These are phyloP conservation scores for Diaporthe ampelina DNA, from an alignment of 2,329 filamentous ascomycete species.

Conservation along the genomic window DNA sequence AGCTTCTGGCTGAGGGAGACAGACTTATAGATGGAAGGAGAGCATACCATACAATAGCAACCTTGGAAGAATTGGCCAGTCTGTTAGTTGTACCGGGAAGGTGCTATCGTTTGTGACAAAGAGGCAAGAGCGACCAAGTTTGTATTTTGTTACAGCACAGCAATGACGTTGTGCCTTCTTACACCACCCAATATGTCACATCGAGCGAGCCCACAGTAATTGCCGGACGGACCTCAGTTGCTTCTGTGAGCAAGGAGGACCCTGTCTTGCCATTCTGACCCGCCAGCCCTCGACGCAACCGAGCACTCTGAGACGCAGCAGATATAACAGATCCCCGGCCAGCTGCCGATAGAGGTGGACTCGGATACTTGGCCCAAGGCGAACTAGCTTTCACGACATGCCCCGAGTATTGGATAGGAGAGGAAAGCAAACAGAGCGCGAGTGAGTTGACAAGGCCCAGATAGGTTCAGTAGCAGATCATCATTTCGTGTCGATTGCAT, in stretches of 20 bases:
- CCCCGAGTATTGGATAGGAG: neutral
- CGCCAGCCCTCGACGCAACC: constrained; percentile 10
- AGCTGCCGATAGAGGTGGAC: neutral
- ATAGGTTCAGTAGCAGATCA: constrained; percentile 30
- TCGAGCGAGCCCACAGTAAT: constrained; percentile 28
- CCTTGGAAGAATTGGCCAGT: neutral
- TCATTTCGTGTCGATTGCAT: constrained; percentile 37
- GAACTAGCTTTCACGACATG: neutral
- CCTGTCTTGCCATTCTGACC: constrained; percentile 18
- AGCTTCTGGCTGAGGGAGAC: neutral
- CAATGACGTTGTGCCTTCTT: neutral
- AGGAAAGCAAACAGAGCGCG: neutral
- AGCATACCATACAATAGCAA: neutral
- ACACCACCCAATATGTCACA: neutral
- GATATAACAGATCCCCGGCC: neutral
- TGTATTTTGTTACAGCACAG: neutral
- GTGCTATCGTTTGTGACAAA: neutral
- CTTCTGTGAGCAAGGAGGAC: constrained; percentile 24
- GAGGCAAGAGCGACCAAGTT: neutral
- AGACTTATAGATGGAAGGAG: neutral
- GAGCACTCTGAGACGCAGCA: constrained; percentile 23
- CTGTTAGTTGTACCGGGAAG: neutral
- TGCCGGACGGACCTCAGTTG: constrained; percentile 23
- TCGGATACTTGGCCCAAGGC: neutral
- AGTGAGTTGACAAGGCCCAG: neutral